phyloP scores from a whole-genome alignment of 1,284 basidiomycete species.

The Heliocybe sulcata region DNA sequence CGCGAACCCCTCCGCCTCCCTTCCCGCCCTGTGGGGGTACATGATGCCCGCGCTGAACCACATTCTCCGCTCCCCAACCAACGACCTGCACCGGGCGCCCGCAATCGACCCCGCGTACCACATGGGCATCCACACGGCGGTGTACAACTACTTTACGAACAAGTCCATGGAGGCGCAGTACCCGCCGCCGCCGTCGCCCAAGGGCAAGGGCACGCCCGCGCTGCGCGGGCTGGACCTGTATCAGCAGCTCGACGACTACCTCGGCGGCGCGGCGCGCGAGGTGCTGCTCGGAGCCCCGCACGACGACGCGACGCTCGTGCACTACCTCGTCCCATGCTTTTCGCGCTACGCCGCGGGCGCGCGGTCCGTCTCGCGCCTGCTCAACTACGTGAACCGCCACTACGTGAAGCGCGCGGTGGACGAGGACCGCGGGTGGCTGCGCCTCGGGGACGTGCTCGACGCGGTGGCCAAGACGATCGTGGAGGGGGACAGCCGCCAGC shows the following conservation, averaged over 20 bases:
- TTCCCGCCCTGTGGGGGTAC: constrained; percentile 66
- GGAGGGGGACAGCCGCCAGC: constrained; percentile 46
- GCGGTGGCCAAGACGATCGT: constrained; percentile 49
- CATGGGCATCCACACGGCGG: constrained; percentile 69
- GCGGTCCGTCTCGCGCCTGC: constrained; percentile 57
- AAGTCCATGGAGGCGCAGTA: constrained; percentile 26
- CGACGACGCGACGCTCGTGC: constrained; percentile 57
- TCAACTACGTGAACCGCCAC: constrained; percentile 74
- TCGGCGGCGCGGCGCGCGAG: constrained; percentile 50
- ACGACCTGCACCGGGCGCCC: constrained; percentile 50
- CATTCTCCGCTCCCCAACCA: constrained; percentile 61
- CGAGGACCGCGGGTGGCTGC: constrained; percentile 71
- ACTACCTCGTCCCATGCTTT: constrained; percentile 64
- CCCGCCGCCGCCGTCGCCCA: constrained; percentile 20
- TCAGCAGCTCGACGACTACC: constrained; percentile 61
- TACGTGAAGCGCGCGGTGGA: constrained; percentile 70
- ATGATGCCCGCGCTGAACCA: constrained; percentile 67
- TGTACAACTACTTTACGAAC: constrained; percentile 72
- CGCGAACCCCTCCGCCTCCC: constrained; percentile 64
- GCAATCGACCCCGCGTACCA: constrained; percentile 65
- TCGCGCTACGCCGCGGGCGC: constrained; percentile 60
- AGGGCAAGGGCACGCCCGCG: constrained; percentile 18
- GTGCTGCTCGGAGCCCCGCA: constrained; percentile 53
- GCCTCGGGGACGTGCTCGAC: constrained; percentile 56
- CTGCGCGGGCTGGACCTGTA: constrained; percentile 60